phyloP scores from a whole-genome alignment of 1,284 basidiomycete genomes.

The Taiwanofungus camphoratus region DNA sequence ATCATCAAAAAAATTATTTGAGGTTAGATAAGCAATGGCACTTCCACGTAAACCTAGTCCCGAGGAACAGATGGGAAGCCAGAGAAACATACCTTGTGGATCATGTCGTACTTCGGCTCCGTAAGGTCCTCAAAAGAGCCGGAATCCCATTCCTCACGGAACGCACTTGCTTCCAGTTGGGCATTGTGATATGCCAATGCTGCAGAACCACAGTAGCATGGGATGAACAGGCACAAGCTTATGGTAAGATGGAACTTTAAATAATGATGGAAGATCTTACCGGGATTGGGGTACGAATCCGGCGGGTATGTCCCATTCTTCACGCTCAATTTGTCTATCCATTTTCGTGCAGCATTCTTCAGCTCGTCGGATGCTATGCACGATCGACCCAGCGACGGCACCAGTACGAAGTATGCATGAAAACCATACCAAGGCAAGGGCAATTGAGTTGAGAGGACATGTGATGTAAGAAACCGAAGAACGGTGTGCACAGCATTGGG shows the following conservation, averaged over 20 bases:
- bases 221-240: constrained; percentile 5
- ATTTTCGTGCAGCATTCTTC: constrained; percentile 61
- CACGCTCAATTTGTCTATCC: constrained; percentile 77
- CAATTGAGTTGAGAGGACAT: constrained; percentile 3
- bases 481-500: not conserved
- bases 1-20: constrained; percentile 9
- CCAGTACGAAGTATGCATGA: not conserved
- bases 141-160: constrained; percentile 80
- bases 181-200: constrained; percentile 84
- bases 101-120: constrained; percentile 69
- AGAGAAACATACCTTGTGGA: constrained; percentile 60
- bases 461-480: not conserved
- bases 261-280: constrained; percentile 36
- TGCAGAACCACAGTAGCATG: constrained; percentile 20
- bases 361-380: constrained; percentile 61
- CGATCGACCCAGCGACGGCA: constrained; percentile 4
- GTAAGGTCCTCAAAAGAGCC: constrained; percentile 77
- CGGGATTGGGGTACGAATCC: constrained; percentile 89
- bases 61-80: constrained; percentile 5
- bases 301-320: constrained; percentile 81
- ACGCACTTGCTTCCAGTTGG: constrained; percentile 87
- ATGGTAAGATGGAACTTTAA: constrained; percentile 9
- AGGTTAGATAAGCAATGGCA: constrained; percentile 1
- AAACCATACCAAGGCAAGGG: not conserved
- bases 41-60: not conserved